Evolutionary conservation across 2,329 filamentous ascomycete species (phyloP), one percentile per base, ranked within the genome.

Genomic region (Cladosporium sp.): DNA sequence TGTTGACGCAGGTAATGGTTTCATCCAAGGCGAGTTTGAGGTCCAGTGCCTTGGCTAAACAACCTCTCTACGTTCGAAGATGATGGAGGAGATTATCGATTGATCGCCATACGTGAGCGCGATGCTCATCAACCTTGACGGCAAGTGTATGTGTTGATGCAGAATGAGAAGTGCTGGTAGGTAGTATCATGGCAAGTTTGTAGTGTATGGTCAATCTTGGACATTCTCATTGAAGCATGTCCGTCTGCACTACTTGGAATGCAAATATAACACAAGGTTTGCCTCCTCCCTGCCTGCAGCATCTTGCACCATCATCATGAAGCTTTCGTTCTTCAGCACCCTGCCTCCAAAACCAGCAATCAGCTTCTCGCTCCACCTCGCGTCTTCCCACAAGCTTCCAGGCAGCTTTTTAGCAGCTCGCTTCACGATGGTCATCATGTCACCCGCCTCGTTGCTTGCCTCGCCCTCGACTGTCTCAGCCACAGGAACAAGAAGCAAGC

Each of bases 241-340:
- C n/a, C n/a, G n/a, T 32, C 28, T 32, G 12, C 12, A 10, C 25
- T n/a, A 52, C 49, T 52, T 47, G 13, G 52, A 55, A 55, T 69
- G 68, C 45, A 69, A 19, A 57, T 71, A 71, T 24, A 71, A 53
- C 12, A 71, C 66, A 34, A 67, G 59, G 35, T 68, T 60, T 20
- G 66, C 57, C 57, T 67, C 64, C 20, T 64, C 60, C 34, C 65
- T 62, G 12, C 51, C 58, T 6, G 40, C 57, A 6, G 55, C 51
- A 6, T 58, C 58, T 2, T 62, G 63, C 2, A 71, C 60, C 62
- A 70, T 68, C 67, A 71, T 71, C 56, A 62, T 60, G 35, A 70
- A 67, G 50, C 69, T 68, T 48, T 71, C 67, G 34, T 62, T 62
- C 17, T 65, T 63, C 10, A 67, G 53, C 34, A 70, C 66, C 32